phyloP scores from a whole-genome alignment of 192 early-diverging fungal genomes.

The Jimgerdemannia lactiflua region DNA sequence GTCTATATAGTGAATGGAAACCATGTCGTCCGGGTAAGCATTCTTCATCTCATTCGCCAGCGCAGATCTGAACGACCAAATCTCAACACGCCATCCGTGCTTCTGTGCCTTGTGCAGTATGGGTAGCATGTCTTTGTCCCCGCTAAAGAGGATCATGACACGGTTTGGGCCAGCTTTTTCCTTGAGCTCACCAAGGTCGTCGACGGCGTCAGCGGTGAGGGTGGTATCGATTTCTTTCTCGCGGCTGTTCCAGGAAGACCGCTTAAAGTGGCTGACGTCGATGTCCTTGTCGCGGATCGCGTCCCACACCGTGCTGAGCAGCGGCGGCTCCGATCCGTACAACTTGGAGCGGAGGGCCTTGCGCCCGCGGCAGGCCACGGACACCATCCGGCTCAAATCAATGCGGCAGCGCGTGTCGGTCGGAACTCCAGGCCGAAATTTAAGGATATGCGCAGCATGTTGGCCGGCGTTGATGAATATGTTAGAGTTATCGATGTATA shows the following conservation, averaged over 20 bases:
- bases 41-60: background rate
- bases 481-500: background rate
- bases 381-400: background rate
- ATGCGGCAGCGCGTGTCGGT: background rate
- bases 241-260: background rate
- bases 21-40: background rate
- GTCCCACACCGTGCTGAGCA: background rate
- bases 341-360: background rate
- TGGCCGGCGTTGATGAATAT: background rate
- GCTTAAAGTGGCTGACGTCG: background rate
- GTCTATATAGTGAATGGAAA: background rate
- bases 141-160: background rate
- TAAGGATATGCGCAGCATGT: background rate
- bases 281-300: background rate
- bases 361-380: background rate
- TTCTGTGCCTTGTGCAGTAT: background rate
- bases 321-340: background rate
- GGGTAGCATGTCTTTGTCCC: background rate
- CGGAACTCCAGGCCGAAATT: background rate
- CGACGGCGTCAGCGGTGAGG: background rate
- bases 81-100: background rate
- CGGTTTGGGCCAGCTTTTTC: background rate
- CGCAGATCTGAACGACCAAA: background rate
- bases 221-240: background rate
- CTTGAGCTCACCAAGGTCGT: background rate